Base-by-base conservation (phyloP, 352 stramenopile species). In the Phytophthora idaei region DNA sequence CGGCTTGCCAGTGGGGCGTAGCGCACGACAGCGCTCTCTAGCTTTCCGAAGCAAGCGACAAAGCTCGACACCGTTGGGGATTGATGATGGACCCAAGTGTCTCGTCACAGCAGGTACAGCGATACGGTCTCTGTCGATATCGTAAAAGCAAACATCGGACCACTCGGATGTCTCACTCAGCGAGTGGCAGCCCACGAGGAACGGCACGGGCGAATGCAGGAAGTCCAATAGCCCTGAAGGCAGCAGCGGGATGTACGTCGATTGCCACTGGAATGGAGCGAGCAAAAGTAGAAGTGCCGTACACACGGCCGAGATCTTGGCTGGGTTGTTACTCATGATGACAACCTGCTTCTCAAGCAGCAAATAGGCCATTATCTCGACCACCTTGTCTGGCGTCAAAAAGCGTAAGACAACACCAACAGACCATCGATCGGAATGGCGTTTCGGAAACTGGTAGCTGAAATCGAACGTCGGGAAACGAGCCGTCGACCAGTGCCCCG, bases 261-360 rank as follows among this genome's bases (percentile, higher is more conserved):
- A 95, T 73, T 95, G 87, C 85, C 87, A 95, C 73, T 93, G 85
- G 58, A 91, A 95, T n/a, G 87, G 87, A 28, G 84, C 61, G 5
- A 95, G 64, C 7, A 95, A 55, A 21, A 93, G 69, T 51, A 92
- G 31, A 7, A 95, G 58, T 2, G 83, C 87, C 0, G 87, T 90
- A 45, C 83, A 94, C 0, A 91, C 70, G 1, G 85, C 87, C 1
- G 87, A 82, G 4, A 92, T 76, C 25, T 87, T 85, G 9, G 87
- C 74, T 0, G 85, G 81, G 50, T 67, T 89, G 21, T 89, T 76
- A 44, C 87, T 78, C 76, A 92, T 89, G 57, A 95, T 83, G 3
- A 88, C 77, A 14, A 95, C 81, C 68, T 94, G 87, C 61, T 92
- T 93, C 51, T 95, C 87, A 0, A 95, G 74, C 12, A 95, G 61